Conservation (phyloP, 2,329 filamentous ascomycete genomes). For the Scolecobasidium constrictum region DNA sequence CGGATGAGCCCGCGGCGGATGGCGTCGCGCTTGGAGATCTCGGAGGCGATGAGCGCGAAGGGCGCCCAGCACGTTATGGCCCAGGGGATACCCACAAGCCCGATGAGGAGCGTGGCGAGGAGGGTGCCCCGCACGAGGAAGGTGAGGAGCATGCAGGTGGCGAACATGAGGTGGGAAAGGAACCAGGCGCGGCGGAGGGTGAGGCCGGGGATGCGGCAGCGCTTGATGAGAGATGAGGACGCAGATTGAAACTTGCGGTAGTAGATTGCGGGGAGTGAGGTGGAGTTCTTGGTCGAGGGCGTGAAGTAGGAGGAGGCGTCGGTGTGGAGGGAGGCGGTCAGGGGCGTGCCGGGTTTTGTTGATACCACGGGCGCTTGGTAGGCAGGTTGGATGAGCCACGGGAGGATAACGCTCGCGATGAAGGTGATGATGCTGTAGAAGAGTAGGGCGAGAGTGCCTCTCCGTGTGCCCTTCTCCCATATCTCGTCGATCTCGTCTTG, state of each 20-base stretch:
- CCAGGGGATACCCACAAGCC: constrained; percentile 81
- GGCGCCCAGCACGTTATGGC: constrained; percentile 89
- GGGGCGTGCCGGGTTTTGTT: constrained; percentile 16
- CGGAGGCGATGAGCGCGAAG: constrained; percentile 87
- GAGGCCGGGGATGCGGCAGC: constrained; percentile 66
- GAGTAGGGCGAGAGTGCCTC: constrained; percentile 81
- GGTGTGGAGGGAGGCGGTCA: constrained; percentile 29
- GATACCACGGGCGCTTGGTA: constrained; percentile 43
- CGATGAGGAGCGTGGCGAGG: constrained; percentile 66
- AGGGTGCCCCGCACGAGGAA: constrained; percentile 63
- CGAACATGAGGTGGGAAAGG: constrained; percentile 72
- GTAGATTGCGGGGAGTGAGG: constrained; percentile 11
- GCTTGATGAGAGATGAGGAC: constrained; percentile 35
- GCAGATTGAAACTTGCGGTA: constrained; percentile 2
- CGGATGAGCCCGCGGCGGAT: constrained; percentile 42
- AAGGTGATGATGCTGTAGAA: constrained; percentile 83
- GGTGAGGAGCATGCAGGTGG: constrained; percentile 70
- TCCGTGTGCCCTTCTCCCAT: constrained; percentile 75
- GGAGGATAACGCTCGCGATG: constrained; percentile 68
- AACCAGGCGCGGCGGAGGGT: constrained; percentile 87
- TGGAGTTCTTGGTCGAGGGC: constrained; percentile 12
- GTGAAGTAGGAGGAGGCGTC: constrained; percentile 16
- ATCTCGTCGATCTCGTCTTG: constrained; percentile 64
- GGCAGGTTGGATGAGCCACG: constrained; percentile 74
- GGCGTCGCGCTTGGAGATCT: constrained; percentile 75